Evolutionary conservation across 2,329 filamentous ascomycete species (phyloP).

Genomic region (Didymella arachidicola): DNA sequence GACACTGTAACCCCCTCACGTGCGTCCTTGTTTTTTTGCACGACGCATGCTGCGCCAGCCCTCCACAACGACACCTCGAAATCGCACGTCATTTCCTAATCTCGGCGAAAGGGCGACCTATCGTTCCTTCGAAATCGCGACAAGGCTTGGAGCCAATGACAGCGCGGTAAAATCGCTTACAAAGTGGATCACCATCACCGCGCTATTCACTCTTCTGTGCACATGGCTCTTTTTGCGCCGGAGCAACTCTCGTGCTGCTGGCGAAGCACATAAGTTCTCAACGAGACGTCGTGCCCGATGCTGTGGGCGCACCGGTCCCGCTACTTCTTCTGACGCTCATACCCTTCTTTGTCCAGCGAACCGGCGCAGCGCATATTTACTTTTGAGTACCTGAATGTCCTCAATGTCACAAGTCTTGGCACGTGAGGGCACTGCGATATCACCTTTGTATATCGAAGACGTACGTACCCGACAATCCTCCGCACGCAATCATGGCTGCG

Average conservation of each 20-base stretch:
- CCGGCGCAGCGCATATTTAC: slow-evolving; percentile 16
- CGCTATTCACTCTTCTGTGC: slow-evolving; percentile 25
- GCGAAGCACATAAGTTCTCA: slow-evolving; percentile 5
- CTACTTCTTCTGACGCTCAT: slow-evolving; percentile 5
- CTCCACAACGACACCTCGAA: not conserved
- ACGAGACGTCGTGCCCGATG: slow-evolving; percentile 14
- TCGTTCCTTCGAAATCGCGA: slow-evolving; percentile 12
- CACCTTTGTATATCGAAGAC: slow-evolving; percentile 16
- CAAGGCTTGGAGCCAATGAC: slow-evolving; percentile 24
- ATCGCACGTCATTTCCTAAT: slow-evolving; percentile 2
- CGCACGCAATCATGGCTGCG: slow-evolving; percentile 32
- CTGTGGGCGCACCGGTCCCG: slow-evolving; percentile 14
- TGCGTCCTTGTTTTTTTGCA: not conserved
- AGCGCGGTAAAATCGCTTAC: slow-evolving; percentile 25
- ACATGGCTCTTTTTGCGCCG: slow-evolving; percentile 21
- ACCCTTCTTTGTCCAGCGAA: slow-evolving; percentile 19
- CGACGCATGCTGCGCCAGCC: not conserved
- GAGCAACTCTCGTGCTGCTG: slow-evolving; percentile 17
- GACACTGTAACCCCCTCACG: slow-evolving; percentile 16
- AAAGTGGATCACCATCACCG: slow-evolving; percentile 22
- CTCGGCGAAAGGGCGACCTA: slow-evolving; percentile 13
- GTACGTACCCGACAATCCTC: slow-evolving; percentile 22
- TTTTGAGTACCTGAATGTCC: slow-evolving; percentile 22
- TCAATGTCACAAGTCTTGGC: slow-evolving; percentile 22
- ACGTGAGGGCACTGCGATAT: slow-evolving; percentile 22